phyloP scores from a whole-genome alignment of 352 stramenopile species.

The Phytopythium oedochilum region DNA sequence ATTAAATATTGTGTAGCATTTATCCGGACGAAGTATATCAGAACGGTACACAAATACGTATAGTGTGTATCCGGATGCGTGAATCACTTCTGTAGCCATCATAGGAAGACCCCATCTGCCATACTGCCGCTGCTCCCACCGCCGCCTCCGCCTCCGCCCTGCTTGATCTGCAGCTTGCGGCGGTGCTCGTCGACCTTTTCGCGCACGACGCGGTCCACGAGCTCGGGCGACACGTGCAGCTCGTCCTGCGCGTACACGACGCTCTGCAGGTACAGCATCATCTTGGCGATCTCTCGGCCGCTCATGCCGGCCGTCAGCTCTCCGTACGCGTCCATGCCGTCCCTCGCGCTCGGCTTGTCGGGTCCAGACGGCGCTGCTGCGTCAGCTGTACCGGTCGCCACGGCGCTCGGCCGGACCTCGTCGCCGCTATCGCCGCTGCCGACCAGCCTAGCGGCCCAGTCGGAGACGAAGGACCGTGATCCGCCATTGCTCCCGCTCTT shows the following conservation, averaged over 20 bases:
- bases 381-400: background rate
- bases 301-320: constrained; percentile 70
- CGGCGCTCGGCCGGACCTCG: background rate
- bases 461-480: too few relatives aligned
- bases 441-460: background rate
- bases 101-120: background rate
- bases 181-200: constrained; percentile 77
- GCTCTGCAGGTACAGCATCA: constrained; percentile 84
- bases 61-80: too few relatives aligned
- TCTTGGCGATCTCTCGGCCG: constrained; percentile 83
- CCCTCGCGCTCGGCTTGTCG: constrained; percentile 3
- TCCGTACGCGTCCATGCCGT: constrained; percentile 43
- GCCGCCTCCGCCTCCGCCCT: background rate
- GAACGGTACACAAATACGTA: too few relatives aligned
- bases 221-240: constrained; percentile 36
- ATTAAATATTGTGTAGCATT: too few relatives aligned
- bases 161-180: constrained; percentile 55
- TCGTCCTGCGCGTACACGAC: constrained; percentile 75
- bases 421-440: background rate
- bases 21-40: too few relatives aligned
- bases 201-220: constrained; percentile 56
- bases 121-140: background rate
- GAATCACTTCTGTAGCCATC: too few relatives aligned
- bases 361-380: background rate
- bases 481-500: background rate